A percentile compares a stretch with the other conserved stretches of the same genome.
These are phyloP conservation scores for Lodderomyces orthopsilosis DNA, from an alignment of 1,139 yeast species.

Conservation along the genomic window DNA sequence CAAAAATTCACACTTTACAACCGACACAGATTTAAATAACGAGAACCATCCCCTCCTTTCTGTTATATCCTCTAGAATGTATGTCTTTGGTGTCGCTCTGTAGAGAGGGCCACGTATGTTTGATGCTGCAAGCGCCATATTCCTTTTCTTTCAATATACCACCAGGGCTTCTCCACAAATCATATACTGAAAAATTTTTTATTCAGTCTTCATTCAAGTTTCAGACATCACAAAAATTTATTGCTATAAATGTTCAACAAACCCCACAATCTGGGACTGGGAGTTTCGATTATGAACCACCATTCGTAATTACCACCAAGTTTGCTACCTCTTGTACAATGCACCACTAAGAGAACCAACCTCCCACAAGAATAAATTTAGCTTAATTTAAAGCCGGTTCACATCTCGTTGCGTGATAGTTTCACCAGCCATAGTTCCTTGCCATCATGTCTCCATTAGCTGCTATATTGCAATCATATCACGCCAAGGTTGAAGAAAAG, in stretches of 20 bases:
- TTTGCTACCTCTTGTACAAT: background rate
- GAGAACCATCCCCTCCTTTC: background rate
- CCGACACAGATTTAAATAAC: background rate
- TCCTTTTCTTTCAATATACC: no score
- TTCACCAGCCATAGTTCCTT: background rate
- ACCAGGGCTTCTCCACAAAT: background rate
- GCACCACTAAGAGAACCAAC: background rate
- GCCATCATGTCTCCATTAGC: background rate
- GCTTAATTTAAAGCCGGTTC: background rate
- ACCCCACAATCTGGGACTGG: background rate
- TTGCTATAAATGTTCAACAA: background rate
- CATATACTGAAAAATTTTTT: no score
- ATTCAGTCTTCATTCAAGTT: background rate
- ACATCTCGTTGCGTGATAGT: background rate
- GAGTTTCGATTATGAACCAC: no score
- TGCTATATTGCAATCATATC: conserved; percentile 1
- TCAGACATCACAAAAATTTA: background rate
- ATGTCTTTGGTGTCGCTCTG: background rate
- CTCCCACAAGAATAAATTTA: background rate
- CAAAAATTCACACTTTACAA: background rate
- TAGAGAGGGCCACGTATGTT: background rate
- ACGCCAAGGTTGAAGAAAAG: background rate
- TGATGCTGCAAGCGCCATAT: no score
- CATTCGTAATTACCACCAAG: no score
- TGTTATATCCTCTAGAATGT: background rate